Conservation (phyloP, 2,329 filamentous ascomycete species). For the Paraphoma chrysanthemicola region DNA sequence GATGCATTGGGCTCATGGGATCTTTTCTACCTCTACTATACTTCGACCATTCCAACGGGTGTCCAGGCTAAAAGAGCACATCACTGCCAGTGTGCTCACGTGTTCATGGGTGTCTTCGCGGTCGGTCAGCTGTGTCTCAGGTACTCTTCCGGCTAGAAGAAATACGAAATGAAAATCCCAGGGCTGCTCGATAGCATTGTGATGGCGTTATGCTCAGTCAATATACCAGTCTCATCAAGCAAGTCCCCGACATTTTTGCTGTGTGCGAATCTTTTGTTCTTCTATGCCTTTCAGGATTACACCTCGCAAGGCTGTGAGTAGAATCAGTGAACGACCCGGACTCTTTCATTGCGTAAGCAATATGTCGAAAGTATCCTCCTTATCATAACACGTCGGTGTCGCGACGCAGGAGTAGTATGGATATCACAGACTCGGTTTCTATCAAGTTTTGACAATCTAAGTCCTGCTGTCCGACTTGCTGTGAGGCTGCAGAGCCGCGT, state of each 20-base stretch:
- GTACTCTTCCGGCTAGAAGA: constrained; percentile 48
- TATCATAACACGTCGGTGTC: too few relatives aligned
- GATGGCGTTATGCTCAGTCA: constrained; percentile 42
- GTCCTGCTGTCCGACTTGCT: too few relatives aligned
- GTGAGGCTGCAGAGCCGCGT: neutral
- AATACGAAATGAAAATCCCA: constrained; percentile 49
- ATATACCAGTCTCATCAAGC: constrained; percentile 24
- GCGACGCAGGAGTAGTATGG: too few relatives aligned
- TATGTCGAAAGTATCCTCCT: too few relatives aligned
- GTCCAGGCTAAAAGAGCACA: constrained; percentile 50
- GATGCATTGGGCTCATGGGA: constrained; percentile 49
- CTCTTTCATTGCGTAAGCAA: too few relatives aligned
- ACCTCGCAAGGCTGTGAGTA: neutral
- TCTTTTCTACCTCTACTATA: constrained; percentile 46
- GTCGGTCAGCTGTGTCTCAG: constrained; percentile 45
- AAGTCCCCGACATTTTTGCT: neutral
- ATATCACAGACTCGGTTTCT: too few relatives aligned
- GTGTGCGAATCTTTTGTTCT: neutral
- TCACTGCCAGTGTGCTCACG: constrained; percentile 43
- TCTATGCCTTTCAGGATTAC: neutral
- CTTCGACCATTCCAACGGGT: constrained; percentile 46
- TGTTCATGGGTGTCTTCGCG: constrained; percentile 49
- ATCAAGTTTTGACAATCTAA: too few relatives aligned
- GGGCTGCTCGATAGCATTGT: constrained; percentile 43
- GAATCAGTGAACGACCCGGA: too few relatives aligned